Conservation (phyloP, 129 eudicot species). For the Pseudognaphalium luteoalbum region DNA sequence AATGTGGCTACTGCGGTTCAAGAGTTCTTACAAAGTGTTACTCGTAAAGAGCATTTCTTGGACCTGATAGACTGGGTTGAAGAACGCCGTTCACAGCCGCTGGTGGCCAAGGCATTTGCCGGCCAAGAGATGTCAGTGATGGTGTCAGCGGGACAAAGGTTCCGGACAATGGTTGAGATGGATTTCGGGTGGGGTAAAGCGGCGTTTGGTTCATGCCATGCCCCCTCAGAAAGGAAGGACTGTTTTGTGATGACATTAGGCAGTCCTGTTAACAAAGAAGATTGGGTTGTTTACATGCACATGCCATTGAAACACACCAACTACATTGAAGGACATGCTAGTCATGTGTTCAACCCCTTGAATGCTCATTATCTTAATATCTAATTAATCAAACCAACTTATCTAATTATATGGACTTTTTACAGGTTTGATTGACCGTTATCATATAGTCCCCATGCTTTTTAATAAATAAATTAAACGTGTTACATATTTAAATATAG, state of each 20-base stretch:
- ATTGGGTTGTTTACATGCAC: slow-evolving; percentile 72
- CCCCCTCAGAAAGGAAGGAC: slow-evolving; percentile 44
- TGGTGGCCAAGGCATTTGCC: slow-evolving; percentile 41
- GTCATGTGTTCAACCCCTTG: slow-evolving; percentile 45
- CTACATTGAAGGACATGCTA: slow-evolving; percentile 42
- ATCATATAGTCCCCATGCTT: too few species aligned
- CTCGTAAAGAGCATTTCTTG: slow-evolving; percentile 52
- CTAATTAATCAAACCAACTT: neutral
- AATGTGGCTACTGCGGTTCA: slow-evolving; percentile 44
- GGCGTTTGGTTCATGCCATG: slow-evolving; percentile 58
- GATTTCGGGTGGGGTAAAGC: slow-evolving; percentile 72
- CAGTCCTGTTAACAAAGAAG: slow-evolving; percentile 34
- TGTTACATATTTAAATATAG: too few species aligned
- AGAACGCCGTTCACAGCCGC: slow-evolving; percentile 46
- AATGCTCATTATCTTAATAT: slow-evolving; percentile 37
- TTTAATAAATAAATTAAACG: too few species aligned
- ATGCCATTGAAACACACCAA: slow-evolving; percentile 39
- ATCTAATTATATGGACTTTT: neutral
- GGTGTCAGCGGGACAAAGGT: slow-evolving; percentile 53
- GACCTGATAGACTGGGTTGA: slow-evolving; percentile 71
- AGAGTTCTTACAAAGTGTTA: slow-evolving; percentile 36
- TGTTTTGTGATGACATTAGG: slow-evolving; percentile 55
- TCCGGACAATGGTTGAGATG: slow-evolving; percentile 39
- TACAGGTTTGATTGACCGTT: neutral
- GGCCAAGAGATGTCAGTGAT: slow-evolving; percentile 34